A percentile compares a stretch with the other conserved stretches of the same genome.
These are phyloP conservation scores for Dryas drummondii DNA, from an alignment of 306 rosid species.

Conservation along the genomic window DNA sequence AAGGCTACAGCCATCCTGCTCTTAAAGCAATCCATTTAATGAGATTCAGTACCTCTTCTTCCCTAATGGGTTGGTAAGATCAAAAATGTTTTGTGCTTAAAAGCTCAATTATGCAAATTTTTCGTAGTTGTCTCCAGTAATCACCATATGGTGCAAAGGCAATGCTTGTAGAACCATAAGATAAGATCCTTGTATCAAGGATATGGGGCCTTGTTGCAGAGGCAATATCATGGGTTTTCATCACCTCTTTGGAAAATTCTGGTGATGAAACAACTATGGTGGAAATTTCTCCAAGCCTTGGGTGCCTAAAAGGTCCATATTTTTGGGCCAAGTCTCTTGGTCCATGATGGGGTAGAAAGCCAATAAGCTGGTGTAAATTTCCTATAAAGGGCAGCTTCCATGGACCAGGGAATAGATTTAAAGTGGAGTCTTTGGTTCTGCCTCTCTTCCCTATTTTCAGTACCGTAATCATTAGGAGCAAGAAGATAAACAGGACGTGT, in stretches of 20 bases:
- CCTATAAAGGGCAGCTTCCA: constrained; percentile 40
- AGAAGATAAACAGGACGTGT: not conserved
- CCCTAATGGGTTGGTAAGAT: not conserved
- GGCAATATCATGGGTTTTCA: constrained; percentile 38
- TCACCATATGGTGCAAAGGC: not conserved
- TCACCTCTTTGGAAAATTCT: constrained; percentile 33
- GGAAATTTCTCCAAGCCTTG: constrained; percentile 40
- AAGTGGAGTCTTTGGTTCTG: constrained; percentile 4
- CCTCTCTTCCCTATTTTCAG: not conserved
- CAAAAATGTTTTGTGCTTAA: constrained; percentile 6
- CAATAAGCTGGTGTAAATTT: constrained; percentile 19
- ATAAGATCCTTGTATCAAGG: constrained; percentile 1
- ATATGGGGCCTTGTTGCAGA: constrained; percentile 32
- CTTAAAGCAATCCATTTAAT: constrained; percentile 25
- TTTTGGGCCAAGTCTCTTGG: constrained; percentile 29
- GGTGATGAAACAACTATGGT: constrained; percentile 38
- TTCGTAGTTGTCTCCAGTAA: constrained; percentile 13
- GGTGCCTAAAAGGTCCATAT: constrained; percentile 44
- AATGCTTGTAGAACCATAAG: not conserved
- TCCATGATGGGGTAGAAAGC: constrained; percentile 26
- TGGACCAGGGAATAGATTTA: constrained; percentile 36
- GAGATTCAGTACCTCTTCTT: not conserved
- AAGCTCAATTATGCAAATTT: constrained; percentile 30
- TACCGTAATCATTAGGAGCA: not conserved
- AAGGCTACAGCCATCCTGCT: not conserved